Conservation (phyloP, 768 basidiomycete species). For the Dentipellis sp. region DNA sequence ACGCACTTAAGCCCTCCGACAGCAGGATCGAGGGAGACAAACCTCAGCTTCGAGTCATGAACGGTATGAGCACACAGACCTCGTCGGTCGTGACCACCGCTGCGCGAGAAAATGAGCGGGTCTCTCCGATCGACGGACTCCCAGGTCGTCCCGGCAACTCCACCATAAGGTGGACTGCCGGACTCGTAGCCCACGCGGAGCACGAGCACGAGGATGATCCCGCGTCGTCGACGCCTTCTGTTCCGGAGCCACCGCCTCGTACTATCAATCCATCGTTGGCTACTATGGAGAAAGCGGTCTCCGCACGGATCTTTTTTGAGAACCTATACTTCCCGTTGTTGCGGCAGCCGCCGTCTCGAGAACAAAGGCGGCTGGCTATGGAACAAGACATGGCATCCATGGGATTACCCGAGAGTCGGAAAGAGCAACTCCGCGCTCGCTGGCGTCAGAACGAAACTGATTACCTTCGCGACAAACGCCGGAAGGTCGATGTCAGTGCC, state of each 20-base stretch:
- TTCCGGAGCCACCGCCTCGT: conserved; percentile 35
- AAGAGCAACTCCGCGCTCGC: conserved; percentile 57
- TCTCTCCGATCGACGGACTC: conserved; percentile 35
- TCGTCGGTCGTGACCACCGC: conserved; percentile 71
- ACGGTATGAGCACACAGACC: conserved; percentile 60
- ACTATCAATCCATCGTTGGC: conserved; percentile 78
- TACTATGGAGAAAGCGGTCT: conserved; percentile 90
- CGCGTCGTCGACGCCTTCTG: conserved; percentile 18
- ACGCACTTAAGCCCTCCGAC: conserved; percentile 52
- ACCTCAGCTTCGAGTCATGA: conserved; percentile 66
- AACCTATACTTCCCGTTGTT: conserved; percentile 82
- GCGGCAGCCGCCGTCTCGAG: conserved; percentile 77
- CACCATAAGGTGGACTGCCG: conserved; percentile 49
- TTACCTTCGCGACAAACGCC: conserved; percentile 76
- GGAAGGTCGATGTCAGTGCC: conserved; percentile 74
- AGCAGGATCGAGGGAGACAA: conserved; percentile 32
- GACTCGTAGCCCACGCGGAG: conserved; percentile 59
- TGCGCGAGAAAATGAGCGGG: conserved; percentile 56
- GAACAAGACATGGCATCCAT: conserved; percentile 79
- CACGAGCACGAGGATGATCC: conserved; percentile 48
- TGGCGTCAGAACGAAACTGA: conserved; percentile 88
- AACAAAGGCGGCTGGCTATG: conserved; percentile 78
- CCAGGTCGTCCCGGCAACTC: conserved; percentile 53
- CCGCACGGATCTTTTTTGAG: conserved; percentile 90
- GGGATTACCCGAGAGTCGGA: conserved; percentile 60